Percentiles rank a stretch among this genome's conserved stretches.
Conservation (phyloP, 345 rosid genomes). For the Excoecaria agallocha region DNA sequence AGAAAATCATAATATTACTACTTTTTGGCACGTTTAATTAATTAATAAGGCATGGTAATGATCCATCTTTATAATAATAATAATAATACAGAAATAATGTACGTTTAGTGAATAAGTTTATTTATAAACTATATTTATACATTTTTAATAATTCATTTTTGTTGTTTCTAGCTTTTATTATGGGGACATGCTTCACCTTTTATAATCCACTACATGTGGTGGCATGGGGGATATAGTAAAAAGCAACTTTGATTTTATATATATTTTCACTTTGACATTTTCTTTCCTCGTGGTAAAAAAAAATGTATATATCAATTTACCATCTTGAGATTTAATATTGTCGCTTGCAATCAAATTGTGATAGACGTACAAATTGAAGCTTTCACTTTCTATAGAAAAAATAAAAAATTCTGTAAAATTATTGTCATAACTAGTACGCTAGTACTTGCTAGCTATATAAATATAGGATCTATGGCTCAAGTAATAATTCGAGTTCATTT, state of each 20-base stretch:
- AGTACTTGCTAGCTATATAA: too few relatives aligned
- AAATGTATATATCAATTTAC: neutral
- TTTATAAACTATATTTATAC: neutral
- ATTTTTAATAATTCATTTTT: neutral
- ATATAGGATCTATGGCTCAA: too few relatives aligned
- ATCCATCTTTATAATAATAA: conserved; percentile 1
- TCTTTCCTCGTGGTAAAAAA: neutral
- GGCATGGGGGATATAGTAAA: neutral
- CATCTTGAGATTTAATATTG: neutral
- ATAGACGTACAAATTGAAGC: neutral
- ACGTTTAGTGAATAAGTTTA: neutral
- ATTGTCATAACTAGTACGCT: too few relatives aligned
- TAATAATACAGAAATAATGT: neutral
- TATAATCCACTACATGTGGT: neutral
- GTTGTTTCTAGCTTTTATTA: neutral
- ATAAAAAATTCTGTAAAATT: neutral
- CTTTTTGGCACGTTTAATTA: neutral
- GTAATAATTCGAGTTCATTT: too few relatives aligned
- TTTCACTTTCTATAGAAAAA: neutral
- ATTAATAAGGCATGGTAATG: neutral
- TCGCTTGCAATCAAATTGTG: neutral
- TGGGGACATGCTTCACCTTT: conserved; percentile 21
- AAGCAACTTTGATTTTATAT: neutral
- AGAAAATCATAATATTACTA: neutral
- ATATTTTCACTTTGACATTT: neutral